Evolutionary conservation across 1,284 basidiomycete genomes (phyloP).

Genomic region (Apiotrichum gamsii): DNA sequence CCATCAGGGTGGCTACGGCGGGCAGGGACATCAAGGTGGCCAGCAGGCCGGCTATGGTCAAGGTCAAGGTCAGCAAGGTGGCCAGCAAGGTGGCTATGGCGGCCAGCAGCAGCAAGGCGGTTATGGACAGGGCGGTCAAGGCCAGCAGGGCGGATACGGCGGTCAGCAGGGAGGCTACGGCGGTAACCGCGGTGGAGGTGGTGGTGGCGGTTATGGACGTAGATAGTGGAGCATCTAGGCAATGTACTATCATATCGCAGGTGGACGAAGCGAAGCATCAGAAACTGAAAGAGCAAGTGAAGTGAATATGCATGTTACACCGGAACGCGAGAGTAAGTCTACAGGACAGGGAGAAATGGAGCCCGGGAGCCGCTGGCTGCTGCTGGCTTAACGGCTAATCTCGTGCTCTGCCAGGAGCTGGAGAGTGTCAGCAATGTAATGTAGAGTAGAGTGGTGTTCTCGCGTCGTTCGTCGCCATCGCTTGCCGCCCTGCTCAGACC

Average conservation of each 20-base stretch:
- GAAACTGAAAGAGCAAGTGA: neutral
- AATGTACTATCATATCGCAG: neutral
- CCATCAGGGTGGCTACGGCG: no score
- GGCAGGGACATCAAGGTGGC: neutral
- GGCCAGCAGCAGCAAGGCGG: conserved; percentile 3
- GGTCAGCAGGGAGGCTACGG: neutral
- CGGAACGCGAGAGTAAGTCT: neutral
- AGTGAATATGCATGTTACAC: conserved; percentile 11
- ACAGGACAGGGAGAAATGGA: neutral
- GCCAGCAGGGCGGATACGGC: neutral
- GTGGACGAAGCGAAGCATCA: no score
- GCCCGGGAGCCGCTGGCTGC: no score
- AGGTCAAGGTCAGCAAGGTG: no score
- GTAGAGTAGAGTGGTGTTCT: no score
- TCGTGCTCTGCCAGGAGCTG: conserved; percentile 88
- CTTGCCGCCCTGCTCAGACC: no score
- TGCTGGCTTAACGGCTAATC: conserved; percentile 54
- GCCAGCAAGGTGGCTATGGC: conserved; percentile 4
- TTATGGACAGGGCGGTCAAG: neutral
- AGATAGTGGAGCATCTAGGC: conserved; percentile 1
- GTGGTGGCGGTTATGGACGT: conserved; percentile 6
- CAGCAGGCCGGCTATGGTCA: no score
- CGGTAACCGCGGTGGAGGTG: neutral
- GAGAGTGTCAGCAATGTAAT: conserved; percentile 2
- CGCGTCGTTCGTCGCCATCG: no score